Conservation (phyloP, 805 yeast species). For the Brettanomyces sp. region DNA sequence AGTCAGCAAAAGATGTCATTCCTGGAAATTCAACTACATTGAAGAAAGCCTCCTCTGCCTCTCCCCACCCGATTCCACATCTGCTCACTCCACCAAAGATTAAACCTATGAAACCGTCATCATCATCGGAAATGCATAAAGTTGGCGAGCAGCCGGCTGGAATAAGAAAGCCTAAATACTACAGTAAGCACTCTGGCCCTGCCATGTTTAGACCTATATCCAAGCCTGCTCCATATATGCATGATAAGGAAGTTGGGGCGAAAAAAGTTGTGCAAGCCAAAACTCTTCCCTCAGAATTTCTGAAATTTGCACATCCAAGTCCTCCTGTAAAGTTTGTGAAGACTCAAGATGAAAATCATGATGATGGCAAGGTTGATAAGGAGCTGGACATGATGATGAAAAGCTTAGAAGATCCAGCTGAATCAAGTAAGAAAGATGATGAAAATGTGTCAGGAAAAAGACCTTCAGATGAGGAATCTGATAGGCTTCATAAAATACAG, state of each 20-base stretch:
- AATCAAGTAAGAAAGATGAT: slow-evolving; percentile 6
- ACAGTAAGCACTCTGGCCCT: slow-evolving; percentile 13
- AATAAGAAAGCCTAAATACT: slow-evolving; percentile 21
- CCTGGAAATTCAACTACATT: not conserved
- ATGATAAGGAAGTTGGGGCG: not conserved
- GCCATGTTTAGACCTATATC: slow-evolving; percentile 1
- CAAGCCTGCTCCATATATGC: slow-evolving; percentile 4
- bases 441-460: not conserved
- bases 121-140: slow-evolving; percentile 2
- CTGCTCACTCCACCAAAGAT: slow-evolving; percentile 21
- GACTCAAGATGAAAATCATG: not conserved
- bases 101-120: slow-evolving; percentile 13
- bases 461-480: too few species aligned
- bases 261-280: not conserved
- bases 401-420: not conserved
- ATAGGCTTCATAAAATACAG: too few species aligned
- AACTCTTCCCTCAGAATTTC: slow-evolving; percentile 9
- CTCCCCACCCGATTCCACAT: slow-evolving; percentile 4
- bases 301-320: slow-evolving; percentile 12
- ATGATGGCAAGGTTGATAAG: slow-evolving; percentile 5
- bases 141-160: slow-evolving; percentile 3
- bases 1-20: not conserved
- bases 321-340: slow-evolving; percentile 4
- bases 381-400: slow-evolving; percentile 8
- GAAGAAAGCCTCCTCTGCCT: not conserved